These are phyloP conservation scores for Kluyveromyces marxianus DNA, from an alignment of 1,139 yeast species.

Conservation along the genomic window DNA sequence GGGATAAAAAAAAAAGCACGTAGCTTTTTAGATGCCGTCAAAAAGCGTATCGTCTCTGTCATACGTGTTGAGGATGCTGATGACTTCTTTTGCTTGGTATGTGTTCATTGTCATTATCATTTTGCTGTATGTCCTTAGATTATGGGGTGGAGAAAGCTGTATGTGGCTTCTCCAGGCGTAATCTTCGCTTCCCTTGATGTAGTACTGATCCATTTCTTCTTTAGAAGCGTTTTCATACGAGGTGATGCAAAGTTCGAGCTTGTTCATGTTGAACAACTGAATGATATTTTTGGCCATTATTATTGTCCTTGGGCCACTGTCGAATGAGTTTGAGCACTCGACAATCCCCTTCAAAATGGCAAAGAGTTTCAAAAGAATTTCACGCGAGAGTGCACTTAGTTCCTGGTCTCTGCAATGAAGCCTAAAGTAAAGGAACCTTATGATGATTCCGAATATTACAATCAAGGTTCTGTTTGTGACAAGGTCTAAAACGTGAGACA, in stretches of 20 bases:
- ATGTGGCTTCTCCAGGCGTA: background rate
- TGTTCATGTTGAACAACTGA: background rate
- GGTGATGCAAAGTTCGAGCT: background rate
- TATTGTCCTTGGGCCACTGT: background rate
- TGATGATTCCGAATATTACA: background rate
- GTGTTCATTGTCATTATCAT: slow-evolving; percentile 1
- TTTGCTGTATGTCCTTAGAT: background rate
- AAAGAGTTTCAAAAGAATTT: slow-evolving; percentile 1
- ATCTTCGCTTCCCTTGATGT: background rate
- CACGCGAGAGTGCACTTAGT: background rate
- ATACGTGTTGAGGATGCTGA: background rate
- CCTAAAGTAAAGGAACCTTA: slow-evolving; percentile 1
- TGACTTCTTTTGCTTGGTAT: slow-evolving; percentile 1
- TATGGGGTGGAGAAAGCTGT: slow-evolving; percentile 3
- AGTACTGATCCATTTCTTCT: slow-evolving; percentile 1
- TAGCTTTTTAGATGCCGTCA: background rate
- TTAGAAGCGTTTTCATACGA: slow-evolving; percentile 1
- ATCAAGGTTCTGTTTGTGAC: slow-evolving; percentile 1
- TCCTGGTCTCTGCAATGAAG: slow-evolving; percentile 1
- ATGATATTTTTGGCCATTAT: slow-evolving; percentile 1
- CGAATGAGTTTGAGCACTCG: background rate
- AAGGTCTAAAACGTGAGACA: background rate
- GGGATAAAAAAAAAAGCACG: background rate
- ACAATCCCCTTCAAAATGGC: slow-evolving; percentile 1
- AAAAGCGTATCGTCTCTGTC: background rate